Conservation (phyloP, 176 grass and related monocot species). For the Triticum dicoccoides region DNA sequence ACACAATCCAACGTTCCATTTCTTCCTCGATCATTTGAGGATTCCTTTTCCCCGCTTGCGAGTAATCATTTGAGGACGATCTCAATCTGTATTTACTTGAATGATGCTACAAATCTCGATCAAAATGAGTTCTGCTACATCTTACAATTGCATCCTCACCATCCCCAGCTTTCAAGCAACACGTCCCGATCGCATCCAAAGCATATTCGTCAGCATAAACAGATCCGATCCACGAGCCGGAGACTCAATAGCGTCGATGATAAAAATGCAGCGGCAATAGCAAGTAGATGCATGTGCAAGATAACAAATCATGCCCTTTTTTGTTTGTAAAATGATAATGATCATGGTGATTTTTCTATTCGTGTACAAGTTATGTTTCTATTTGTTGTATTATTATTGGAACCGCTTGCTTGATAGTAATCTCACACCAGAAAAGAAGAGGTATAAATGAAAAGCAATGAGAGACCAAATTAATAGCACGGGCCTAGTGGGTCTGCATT, state of each 20-base stretch:
- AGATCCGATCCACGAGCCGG: background rate
- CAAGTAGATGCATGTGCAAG: background rate
- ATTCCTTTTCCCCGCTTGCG: no score
- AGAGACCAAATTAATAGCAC: background rate
- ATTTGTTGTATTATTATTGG: background rate
- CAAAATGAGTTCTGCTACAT: no score
- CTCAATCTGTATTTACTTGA: no score
- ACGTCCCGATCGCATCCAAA: background rate
- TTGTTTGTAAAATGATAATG: no score
- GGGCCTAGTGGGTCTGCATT: background rate
- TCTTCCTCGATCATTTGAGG: no score
- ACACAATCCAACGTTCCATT: no score
- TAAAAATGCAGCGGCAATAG: background rate
- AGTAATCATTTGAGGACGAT: no score
- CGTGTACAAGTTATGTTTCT: background rate
- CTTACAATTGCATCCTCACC: no score
- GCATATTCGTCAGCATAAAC: background rate
- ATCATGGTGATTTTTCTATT: no score
- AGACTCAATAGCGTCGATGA: background rate
- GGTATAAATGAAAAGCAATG: background rate
- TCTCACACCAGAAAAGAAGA: background rate
- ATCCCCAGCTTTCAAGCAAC: background rate
- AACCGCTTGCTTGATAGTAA: background rate
- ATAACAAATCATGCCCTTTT: background rate
- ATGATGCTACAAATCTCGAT: no score